Evolutionary conservation across 768 basidiomycete genomes (phyloP), one percentile per base, ranked within the genome.

Genomic region (Amanita rimosa): DNA sequence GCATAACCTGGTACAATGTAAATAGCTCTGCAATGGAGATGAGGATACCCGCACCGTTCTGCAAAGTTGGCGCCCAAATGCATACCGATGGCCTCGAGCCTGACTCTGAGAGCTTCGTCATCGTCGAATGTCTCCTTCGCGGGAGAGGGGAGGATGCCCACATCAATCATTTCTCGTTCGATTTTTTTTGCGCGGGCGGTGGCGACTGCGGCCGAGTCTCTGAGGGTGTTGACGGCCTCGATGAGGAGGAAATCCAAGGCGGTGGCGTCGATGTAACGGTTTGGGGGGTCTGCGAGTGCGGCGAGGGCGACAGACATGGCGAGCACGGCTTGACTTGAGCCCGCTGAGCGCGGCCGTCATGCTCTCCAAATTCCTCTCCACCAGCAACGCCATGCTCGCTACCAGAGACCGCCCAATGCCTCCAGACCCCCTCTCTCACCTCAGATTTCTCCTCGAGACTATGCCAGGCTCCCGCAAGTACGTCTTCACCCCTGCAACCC

Each of bases 211-310:
- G 92, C 73, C 2, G 91, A 93, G 29, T 72, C 74, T 22, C 81
- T 78, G 27, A 97, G 72, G 0, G 85, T 78, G 57, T 78, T 72
- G 52, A 90, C 82, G 47, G 84, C 71, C 61, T 87, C 84, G 49
- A 92, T 89, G 49, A 92, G 67, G 58, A 97, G 81, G 65, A 92
- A 94, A 57, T 91, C 88, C 78, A 87, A 81, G 3, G 70, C 79
- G 6, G 80, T 74, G 42, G 67, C 78, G 57, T 89, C 85, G 49
- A 87, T 71, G 36, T 78, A 68, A 24, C 72, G 72, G 8, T 61
- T 60, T 21, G 83, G 79, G 1, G 83, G 80, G 51, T 88, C 83
- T 1, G 84, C 76, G 13, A 87, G 69, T 1, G 70, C 60, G n/a
- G 74, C 65, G 3, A 85, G 68, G 26, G 55, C 14, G 10, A n/a